Conservation (phyloP, 2,329 filamentous ascomycete species). For the Apiospora arundinis region DNA sequence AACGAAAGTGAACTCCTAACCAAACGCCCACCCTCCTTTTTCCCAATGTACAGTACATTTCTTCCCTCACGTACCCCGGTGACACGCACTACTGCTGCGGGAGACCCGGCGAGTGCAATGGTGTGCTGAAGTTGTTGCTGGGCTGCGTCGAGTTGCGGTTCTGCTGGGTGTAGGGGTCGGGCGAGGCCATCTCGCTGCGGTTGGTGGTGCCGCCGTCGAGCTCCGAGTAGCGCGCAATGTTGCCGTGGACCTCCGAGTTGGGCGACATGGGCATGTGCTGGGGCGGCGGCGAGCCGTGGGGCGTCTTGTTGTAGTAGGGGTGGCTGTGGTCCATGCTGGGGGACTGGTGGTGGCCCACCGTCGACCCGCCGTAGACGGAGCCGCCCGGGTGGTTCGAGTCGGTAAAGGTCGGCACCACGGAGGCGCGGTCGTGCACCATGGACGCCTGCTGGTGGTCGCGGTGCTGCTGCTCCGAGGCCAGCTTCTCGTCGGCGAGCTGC, state of each 20-base stretch:
- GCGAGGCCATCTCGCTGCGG: constrained; percentile 30
- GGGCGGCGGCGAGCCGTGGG: constrained; percentile 20
- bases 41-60: not conserved
- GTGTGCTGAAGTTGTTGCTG: not conserved
- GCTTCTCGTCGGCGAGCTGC: constrained; percentile 26
- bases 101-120: not conserved
- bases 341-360: constrained; percentile 12
- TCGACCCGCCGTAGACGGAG: not conserved
- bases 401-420: not conserved
- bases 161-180: constrained; percentile 19
- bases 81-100: constrained; percentile 21
- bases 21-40: constrained; percentile 1
- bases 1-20: not conserved
- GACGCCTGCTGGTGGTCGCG: not conserved
- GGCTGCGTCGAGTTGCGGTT: constrained; percentile 6
- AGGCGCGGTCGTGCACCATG: constrained; percentile 1
- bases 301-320: constrained; percentile 26
- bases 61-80: not conserved
- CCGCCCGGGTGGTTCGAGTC: not conserved
- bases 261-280: not conserved
- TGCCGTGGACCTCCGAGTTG: constrained; percentile 4
- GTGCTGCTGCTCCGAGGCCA: no score
- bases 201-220: constrained; percentile 30
- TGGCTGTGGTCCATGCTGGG: constrained; percentile 10
- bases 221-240: constrained; percentile 31